phyloP scores from a whole-genome alignment of 768 basidiomycete genomes.

The Mycena capillaripes region DNA sequence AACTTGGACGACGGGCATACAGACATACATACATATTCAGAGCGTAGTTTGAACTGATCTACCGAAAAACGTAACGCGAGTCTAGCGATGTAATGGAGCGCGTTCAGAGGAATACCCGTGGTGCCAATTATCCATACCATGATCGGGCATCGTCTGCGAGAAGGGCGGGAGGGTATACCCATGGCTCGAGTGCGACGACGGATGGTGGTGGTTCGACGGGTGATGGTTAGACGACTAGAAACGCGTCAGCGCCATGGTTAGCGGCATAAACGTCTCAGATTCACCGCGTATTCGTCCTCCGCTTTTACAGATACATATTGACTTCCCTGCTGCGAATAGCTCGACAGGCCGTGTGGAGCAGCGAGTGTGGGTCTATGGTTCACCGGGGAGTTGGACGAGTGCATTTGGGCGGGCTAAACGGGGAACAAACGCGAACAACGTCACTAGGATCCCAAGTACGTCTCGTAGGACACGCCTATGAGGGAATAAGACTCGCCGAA shows the following conservation, averaged over 20 bases:
- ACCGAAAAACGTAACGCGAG: conserved; percentile 30
- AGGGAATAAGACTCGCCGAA: conserved; percentile 83
- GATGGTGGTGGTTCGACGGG: conserved; percentile 46
- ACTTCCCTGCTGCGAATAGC: conserved; percentile 56
- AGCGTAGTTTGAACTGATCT: conserved; percentile 25
- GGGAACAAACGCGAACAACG: conserved; percentile 53
- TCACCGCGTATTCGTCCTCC: conserved; percentile 72
- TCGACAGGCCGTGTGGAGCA: conserved; percentile 55
- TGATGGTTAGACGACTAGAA: conserved; percentile 51
- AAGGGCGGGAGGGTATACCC: conserved; percentile 64
- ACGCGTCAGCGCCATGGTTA: background rate
- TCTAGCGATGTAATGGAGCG: conserved; percentile 71
- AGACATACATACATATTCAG: conserved; percentile 37
- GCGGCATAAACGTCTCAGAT: conserved; percentile 44
- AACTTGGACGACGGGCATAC: conserved; percentile 8
- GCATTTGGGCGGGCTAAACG: conserved; percentile 79
- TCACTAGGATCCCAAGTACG: conserved; percentile 72
- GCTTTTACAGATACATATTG: conserved; percentile 74
- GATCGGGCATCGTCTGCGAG: conserved; percentile 58
- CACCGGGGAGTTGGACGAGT: conserved; percentile 51
- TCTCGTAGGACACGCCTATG: conserved; percentile 46
- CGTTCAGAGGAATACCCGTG: conserved; percentile 76
- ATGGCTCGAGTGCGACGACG: conserved; percentile 32
- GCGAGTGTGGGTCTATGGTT: conserved; percentile 54
- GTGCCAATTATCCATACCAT: conserved; percentile 74